Percentiles rank a stretch among this genome's conserved stretches.
Evolutionary conservation across 2,329 filamentous ascomycete species (phyloP).

Genomic region (Dothiorella sarmentorum): DNA sequence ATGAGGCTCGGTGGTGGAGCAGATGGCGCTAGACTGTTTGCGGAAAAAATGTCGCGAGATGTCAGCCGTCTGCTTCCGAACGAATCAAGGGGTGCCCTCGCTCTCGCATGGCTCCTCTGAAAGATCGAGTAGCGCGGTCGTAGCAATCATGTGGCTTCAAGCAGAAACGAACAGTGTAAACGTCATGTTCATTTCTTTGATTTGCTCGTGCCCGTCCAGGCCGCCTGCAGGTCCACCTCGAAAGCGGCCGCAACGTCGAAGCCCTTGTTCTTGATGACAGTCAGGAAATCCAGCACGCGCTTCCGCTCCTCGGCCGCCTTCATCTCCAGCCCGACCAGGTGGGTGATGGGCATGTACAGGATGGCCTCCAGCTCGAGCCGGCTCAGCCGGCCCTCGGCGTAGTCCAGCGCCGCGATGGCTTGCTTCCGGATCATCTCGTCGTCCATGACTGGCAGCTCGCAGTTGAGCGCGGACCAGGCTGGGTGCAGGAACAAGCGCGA

Average conservation of each 20-base stretch:
- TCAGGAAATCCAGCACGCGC: slow-evolving; percentile 10
- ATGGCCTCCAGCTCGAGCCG: slow-evolving; percentile 8
- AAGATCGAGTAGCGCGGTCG: not conserved
- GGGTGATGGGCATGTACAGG: slow-evolving; percentile 12
- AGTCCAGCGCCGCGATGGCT: slow-evolving; percentile 9
- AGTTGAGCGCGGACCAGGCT: slow-evolving; percentile 10
- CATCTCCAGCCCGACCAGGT: slow-evolving; percentile 14
- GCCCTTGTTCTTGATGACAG: slow-evolving; percentile 11
- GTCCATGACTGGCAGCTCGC: slow-evolving; percentile 9
- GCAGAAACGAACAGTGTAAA: not conserved
- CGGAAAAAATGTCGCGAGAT: slow-evolving; percentile 10
- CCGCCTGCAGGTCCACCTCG: slow-evolving; percentile 1
- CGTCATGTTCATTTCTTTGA: not conserved
- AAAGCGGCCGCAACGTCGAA: slow-evolving; percentile 8
- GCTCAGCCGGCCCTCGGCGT: slow-evolving; percentile 13
- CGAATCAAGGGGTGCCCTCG: not conserved
- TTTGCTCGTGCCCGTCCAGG: not conserved
- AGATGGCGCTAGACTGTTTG: not conserved
- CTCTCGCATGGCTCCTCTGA: not conserved
- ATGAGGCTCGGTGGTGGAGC: not conserved
- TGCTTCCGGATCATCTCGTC: slow-evolving; percentile 17
- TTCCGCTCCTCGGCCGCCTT: slow-evolving; percentile 9
- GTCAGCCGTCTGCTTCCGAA: not conserved
- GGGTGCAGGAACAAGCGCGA: slow-evolving; percentile 13
- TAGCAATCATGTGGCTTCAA: not conserved